Percentiles rank a stretch among this genome's conserved stretches.
Evolutionary conservation across 352 stramenopile genomes (phyloP).

Genomic region (Phytophthora podocarpi): DNA sequence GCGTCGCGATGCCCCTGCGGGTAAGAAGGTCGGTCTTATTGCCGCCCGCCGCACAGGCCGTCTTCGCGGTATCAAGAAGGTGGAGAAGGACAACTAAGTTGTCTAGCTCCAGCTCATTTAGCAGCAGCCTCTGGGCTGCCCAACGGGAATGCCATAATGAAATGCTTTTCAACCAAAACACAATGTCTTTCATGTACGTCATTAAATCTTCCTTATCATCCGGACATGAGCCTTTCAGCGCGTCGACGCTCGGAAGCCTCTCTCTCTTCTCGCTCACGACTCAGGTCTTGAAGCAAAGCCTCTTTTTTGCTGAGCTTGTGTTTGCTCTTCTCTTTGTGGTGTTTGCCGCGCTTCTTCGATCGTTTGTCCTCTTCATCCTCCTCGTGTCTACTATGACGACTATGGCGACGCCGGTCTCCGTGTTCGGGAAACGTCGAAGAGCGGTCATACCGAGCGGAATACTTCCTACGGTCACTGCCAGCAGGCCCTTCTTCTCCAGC

Average conservation of each 20-base stretch:
- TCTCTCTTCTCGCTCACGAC: constrained; percentile 47
- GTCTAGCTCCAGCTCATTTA: constrained; percentile 24
- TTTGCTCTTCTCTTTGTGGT: constrained; percentile 24
- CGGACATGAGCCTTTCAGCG: constrained; percentile 35
- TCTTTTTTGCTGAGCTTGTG: constrained; percentile 23
- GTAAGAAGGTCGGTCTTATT: constrained; percentile 99
- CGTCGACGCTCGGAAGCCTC: constrained; percentile 35
- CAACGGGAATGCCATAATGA: constrained; percentile 61
- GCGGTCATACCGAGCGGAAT: constrained; percentile 32
- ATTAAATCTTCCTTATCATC: background rate
- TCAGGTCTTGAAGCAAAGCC: constrained; percentile 38
- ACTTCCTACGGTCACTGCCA: constrained; percentile 38
- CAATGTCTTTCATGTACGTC: background rate
- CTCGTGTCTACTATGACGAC: too few relatives aligned
- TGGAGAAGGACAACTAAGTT: constrained; percentile 90
- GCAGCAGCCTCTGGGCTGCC: constrained; percentile 14
- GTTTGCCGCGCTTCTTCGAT: constrained; percentile 17
- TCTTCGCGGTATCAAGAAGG: constrained; percentile 98
- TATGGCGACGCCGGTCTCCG: background rate
- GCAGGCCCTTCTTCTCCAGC: constrained; percentile 18
- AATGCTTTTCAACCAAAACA: constrained; percentile 37
- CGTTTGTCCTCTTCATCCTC: constrained; percentile 2
- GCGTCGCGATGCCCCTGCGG: constrained; percentile 91
- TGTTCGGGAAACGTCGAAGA: constrained; percentile 22
- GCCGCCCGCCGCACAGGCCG: constrained; percentile 96